Evolutionary conservation across 2,329 filamentous ascomycete species (phyloP), one percentile per base, ranked within the genome.

Genomic region (Ophiostoma sp.): DNA sequence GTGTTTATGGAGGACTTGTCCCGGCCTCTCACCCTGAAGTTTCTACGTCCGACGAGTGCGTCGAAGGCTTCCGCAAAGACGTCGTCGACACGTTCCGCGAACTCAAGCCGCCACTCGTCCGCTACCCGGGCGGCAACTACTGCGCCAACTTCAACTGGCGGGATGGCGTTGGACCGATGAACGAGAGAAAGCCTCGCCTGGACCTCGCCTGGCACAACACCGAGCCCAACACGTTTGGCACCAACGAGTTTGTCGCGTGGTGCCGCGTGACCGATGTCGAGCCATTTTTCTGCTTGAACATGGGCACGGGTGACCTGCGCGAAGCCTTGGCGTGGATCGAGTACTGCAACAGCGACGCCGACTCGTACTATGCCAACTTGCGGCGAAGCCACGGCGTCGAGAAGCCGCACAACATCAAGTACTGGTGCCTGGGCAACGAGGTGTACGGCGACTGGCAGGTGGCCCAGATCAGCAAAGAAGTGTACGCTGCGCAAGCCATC

Each of bases 241-340:
- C 93, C 0, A 92, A 96, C 80, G 93, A 96, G 83, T 96, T 96
- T 82, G 88, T 97, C 86, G 87, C 90, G 77, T 95, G 92, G 92
- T 93, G 93, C 76, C 86, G 91, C 76, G 84, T 88, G 12, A 88
- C 94, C 8, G 89, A 89, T 28, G 92, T 92, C 0, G 91, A 95
- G 83, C 93, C 93, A 3, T 96, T 94, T 80, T 85, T 96, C 55
- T 91, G 89, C 75, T 84, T 96, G 73, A 96, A 96, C 84, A 91
- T 96, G 81, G 93, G 93, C 73, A 96, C 93, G 2, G 93, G 92
- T 75, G 90, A 85, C 55, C 82, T 84, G 6, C 81, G 84, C 74
- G 83, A 85, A 81, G 87, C 85, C 1, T 85, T 95, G 42, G 92
- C 87, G 11, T 96, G 93, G 93, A 85, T 96, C 25, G 93, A 96